phyloP scores from a whole-genome alignment of 495 filamentous ascomycete genomes.

The Aspergillus steynii region DNA sequence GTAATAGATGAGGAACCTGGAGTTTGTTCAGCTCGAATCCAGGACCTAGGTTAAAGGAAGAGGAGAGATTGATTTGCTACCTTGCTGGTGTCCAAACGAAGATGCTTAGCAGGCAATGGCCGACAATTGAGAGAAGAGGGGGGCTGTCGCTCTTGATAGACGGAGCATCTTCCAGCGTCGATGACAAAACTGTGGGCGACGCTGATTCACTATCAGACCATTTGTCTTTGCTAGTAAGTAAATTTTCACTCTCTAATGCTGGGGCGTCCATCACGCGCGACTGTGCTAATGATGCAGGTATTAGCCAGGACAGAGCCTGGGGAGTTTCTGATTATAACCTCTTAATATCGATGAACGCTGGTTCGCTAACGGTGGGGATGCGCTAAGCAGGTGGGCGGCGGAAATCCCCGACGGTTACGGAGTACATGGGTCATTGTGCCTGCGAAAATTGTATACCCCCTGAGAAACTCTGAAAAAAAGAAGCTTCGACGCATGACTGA shows the following conservation, averaged over 20 bases:
- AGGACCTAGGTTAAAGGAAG: not conserved
- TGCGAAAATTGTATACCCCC: no score
- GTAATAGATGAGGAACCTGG: conserved; percentile 1
- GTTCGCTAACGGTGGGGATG: no score
- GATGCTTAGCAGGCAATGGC: not conserved
- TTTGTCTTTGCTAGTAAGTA: not conserved
- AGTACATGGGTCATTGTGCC: no score
- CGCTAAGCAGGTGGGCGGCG: no score
- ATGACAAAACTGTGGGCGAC: not conserved
- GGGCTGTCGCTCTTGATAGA: not conserved
- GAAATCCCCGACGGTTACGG: no score
- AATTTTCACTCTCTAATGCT: not conserved
- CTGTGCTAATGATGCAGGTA: not conserved
- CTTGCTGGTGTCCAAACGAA: not conserved
- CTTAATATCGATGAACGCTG: no score
- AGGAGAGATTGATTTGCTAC: not conserved
- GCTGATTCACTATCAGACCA: not conserved
- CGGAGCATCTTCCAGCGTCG: not conserved
- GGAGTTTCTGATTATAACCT: no score
- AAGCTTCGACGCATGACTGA: no score
- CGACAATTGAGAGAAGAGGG: not conserved
- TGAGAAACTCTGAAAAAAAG: no score
- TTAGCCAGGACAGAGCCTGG: no score
- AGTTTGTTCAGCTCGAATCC: not conserved
- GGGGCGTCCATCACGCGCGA: not conserved